Percentiles rank a stretch among this genome's conserved stretches.
Evolutionary conservation across 2,329 filamentous ascomycete species (phyloP).

Genomic region (Fonsecaea monophora): DNA sequence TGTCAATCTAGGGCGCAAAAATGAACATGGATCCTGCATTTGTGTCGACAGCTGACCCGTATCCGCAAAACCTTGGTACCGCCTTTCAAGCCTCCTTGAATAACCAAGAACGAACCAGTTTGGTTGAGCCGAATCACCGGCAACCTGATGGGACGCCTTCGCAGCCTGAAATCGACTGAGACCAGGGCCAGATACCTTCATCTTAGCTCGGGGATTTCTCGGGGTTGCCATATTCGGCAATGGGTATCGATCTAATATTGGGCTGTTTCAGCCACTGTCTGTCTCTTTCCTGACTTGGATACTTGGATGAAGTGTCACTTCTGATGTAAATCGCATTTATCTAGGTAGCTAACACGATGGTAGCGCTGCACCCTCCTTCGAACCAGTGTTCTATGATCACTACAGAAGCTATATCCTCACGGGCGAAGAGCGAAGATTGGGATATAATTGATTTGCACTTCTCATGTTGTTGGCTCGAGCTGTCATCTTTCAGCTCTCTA

Average conservation of each 20-base stretch:
- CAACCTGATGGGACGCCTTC: neutral
- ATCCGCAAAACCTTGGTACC: neutral
- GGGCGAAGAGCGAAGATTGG: neutral
- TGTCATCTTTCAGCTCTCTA: neutral
- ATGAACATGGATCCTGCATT: neutral
- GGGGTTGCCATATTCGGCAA: neutral
- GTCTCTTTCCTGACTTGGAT: neutral
- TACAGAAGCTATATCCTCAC: neutral
- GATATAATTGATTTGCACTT: neutral
- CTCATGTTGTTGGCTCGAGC: neutral
- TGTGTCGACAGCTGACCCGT: neutral
- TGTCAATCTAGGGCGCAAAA: slow-evolving; percentile 61
- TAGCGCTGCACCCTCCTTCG: neutral
- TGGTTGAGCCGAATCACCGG: neutral
- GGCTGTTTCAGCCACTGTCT: neutral
- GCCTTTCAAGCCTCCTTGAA: neutral
- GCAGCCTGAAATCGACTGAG: no score
- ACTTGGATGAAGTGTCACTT: neutral
- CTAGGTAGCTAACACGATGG: neutral
- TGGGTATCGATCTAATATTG: neutral
- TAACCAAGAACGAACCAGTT: neutral
- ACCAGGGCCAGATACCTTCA: no score
- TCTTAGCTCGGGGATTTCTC: neutral
- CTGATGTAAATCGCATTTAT: neutral
- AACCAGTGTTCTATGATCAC: neutral